Base-by-base conservation (phyloP, 148 eudicot genomes). In the Rhododendron mucronatum region DNA sequence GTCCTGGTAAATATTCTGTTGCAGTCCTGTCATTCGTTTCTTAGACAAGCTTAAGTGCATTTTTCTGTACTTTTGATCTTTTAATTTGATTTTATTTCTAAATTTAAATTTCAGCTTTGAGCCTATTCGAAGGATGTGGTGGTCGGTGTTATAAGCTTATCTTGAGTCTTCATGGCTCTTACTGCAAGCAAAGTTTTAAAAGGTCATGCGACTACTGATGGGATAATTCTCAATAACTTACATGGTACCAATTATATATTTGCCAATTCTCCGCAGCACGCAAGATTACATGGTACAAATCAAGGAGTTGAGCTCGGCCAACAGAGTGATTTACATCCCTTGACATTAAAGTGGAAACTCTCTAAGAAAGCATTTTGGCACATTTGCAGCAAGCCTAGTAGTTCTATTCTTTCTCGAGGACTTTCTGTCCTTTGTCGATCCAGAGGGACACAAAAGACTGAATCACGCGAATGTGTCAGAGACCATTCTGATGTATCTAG, bases 371-470 rank as follows among this genome's bases (percentile, higher is more conserved):
- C 85, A 16, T 71, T 87, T 45, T 88, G 91, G 96, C 87, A 84
- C 39, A 63, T 83, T 26, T 88, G 89, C 77, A 84, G 89, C 85
- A 92, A 89, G 83, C 85, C 89, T 14, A 20, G 86, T 80, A 83
- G 79, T 75, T 85, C 80, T 67, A 26, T 87, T 81, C 81, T 78
- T 4, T 85, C 88, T 18, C 85, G 88, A 82, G 90, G 89, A 81
- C 87, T 92, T 84, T 89, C 92, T 33, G 87, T 91, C 55, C 77
- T 89, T 80, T 94, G 98, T 78, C 92, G 83, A 73, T 93, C 94
- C 82, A 89, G 90, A 53, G 88, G 89, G 85, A 85, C 91, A 90
- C 89, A 77, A 16, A 89, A 91, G 84, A 90, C 93, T 44, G 93
- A 91, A 85, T 85, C 94, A 82, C 89, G 87, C 57, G 94, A 93